Percentiles rank a stretch among this genome's conserved stretches.
Evolutionary conservation across 2,329 filamentous ascomycete genomes (phyloP).

Genomic region (Aspergillus caelatus): DNA sequence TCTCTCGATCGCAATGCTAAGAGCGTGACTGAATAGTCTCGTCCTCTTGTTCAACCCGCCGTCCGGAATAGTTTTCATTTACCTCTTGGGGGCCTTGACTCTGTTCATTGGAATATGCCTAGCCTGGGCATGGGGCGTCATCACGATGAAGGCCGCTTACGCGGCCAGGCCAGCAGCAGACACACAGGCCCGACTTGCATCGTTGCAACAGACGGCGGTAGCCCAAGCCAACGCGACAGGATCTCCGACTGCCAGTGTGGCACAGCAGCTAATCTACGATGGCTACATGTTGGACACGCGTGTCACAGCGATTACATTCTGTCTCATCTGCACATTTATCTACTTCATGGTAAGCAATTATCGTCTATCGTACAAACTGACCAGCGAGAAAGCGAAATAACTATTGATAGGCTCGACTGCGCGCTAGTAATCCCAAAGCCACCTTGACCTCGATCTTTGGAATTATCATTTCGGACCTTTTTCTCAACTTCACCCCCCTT

Average conservation of each 20-base stretch:
- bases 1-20: background rate
- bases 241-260: constrained; percentile 28
- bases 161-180: constrained; percentile 46
- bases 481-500: constrained; percentile 48
- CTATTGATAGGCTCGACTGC: constrained; percentile 41
- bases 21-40: constrained; percentile 21
- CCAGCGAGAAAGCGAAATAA: background rate
- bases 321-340: constrained; percentile 49
- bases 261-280: constrained; percentile 44
- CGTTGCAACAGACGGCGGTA: constrained; percentile 36
- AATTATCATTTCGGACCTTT: constrained; percentile 52
- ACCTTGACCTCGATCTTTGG: constrained; percentile 50
- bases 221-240: constrained; percentile 40
- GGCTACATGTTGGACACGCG: constrained; percentile 54
- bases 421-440: constrained; percentile 51
- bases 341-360: constrained; percentile 39
- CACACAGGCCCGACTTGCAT: constrained; percentile 37
- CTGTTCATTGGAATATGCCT: constrained; percentile 52
- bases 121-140: constrained; percentile 55
- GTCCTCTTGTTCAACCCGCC: constrained; percentile 52
- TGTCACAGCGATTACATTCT: constrained; percentile 40
- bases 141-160: constrained; percentile 53
- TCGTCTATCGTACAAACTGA: background rate
- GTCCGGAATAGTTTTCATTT: constrained; percentile 50
- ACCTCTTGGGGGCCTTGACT: constrained; percentile 47